phyloP scores from a whole-genome alignment of 2,329 filamentous ascomycete genomes.

The Colletotrichum orbiculare region DNA sequence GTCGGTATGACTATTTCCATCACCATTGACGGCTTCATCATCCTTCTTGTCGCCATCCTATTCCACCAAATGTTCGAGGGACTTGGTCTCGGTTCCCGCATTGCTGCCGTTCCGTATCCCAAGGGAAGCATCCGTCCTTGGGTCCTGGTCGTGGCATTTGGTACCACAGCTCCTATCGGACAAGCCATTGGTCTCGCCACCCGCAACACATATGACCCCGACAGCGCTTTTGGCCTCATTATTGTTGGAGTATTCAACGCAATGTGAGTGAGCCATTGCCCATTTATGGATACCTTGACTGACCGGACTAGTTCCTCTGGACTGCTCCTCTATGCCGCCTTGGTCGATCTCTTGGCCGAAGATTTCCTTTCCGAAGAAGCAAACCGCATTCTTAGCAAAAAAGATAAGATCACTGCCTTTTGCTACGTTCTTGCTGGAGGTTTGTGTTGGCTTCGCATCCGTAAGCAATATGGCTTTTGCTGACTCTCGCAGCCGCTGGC shows the following conservation, averaged over 20 bases:
- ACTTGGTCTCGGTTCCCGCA: conserved; percentile 76
- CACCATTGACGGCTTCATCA: conserved; percentile 73
- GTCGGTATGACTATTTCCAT: conserved; percentile 80
- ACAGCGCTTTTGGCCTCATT: conserved; percentile 72
- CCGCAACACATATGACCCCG: conserved; percentile 69
- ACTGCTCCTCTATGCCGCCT: conserved; percentile 69
- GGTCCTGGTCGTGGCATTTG: conserved; percentile 72
- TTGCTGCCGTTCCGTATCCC: conserved; percentile 73
- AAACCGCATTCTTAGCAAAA: conserved; percentile 59
- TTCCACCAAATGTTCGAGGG: conserved; percentile 80
- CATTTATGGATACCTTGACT: not conserved
- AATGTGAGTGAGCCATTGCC: conserved; percentile 56
- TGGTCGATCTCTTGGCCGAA: conserved; percentile 72
- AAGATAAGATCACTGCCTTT: conserved; percentile 65
- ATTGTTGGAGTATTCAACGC: conserved; percentile 74
- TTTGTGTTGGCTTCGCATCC: conserved; percentile 43
- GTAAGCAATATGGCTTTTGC: conserved; percentile 7
- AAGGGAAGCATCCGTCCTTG: conserved; percentile 68
- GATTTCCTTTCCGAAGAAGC: conserved; percentile 73
- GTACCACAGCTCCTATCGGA: conserved; percentile 81
- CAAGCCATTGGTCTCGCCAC: conserved; percentile 75
- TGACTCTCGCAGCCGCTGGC: conserved; percentile 48
- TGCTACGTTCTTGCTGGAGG: conserved; percentile 62
- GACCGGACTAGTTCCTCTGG: conserved; percentile 61
- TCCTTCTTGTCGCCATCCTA: conserved; percentile 75